Percentiles rank a stretch among this genome's conserved stretches.
Conservation (phyloP, 192 early-diverging fungal genomes). For the Obelidium mucronatum region DNA sequence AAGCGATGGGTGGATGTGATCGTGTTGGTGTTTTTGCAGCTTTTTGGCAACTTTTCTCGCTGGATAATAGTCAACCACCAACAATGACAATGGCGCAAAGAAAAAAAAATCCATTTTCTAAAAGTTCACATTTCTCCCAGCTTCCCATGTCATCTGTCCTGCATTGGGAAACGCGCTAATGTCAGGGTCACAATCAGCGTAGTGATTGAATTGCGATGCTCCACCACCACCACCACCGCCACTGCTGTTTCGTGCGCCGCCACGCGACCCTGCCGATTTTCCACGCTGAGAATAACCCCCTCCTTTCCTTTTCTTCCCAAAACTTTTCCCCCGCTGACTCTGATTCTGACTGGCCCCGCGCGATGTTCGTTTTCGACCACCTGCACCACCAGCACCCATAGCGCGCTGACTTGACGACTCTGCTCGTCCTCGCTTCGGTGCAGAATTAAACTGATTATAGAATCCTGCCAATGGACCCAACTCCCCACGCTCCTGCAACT, state of each 20-base stretch:
- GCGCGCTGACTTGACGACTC: no score
- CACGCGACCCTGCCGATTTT: not conserved
- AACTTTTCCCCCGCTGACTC: not conserved
- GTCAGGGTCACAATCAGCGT: constrained; percentile 11
- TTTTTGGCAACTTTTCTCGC: no score
- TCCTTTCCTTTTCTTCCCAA: not conserved
- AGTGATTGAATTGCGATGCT: not conserved
- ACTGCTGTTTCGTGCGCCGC: not conserved
- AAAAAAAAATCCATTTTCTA: not conserved
- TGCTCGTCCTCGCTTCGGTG: not conserved
- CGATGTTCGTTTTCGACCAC: not conserved
- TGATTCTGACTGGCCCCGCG: not conserved
- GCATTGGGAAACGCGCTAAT: not conserved
- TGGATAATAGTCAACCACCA: not conserved
- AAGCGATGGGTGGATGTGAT: no score
- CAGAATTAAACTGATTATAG: constrained; percentile 17
- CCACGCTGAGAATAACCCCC: not conserved
- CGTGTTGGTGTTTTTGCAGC: no score
- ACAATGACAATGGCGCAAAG: not conserved
- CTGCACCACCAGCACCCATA: not conserved
- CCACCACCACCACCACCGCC: not conserved
- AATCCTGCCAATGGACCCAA: constrained; percentile 4
- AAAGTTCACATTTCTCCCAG: not conserved
- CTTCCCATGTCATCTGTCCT: constrained; percentile 3
- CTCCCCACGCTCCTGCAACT: constrained; percentile 17